Percentiles rank a stretch among this genome's conserved stretches.
Evolutionary conservation across 768 basidiomycete species (phyloP).

Genomic region (Panaeolus papilionaceus): DNA sequence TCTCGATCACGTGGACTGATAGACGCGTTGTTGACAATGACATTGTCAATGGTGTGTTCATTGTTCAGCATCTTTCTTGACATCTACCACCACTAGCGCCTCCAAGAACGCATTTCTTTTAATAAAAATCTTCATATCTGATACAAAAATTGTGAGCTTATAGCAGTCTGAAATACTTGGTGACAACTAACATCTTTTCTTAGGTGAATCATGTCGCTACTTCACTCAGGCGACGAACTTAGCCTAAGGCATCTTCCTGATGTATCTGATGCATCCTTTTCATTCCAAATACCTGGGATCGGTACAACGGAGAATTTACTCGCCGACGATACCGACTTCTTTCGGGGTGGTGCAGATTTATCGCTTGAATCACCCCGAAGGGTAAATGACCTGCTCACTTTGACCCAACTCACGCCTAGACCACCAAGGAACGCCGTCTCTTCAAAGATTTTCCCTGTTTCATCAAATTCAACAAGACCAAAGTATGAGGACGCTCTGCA

Average conservation of each 20-base stretch:
- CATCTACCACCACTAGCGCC: not conserved
- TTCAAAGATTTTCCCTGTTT: conserved; percentile 9
- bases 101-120: not conserved
- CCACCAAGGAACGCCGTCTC: conserved; percentile 25
- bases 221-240: conserved; percentile 37
- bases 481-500: conserved; percentile 6
- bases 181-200: not conserved
- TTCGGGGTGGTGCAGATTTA: conserved; percentile 48
- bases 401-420: conserved; percentile 49
- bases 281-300: conserved; percentile 53
- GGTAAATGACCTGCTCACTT: conserved; percentile 39
- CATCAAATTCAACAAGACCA: conserved; percentile 24
- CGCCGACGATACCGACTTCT: conserved; percentile 52
- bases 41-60: conserved; percentile 1
- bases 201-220: conserved; percentile 10
- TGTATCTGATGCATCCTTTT: conserved; percentile 47
- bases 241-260: conserved; percentile 59
- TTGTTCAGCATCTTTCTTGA: not conserved
- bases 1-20: conserved; percentile 6
- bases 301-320: conserved; percentile 51
- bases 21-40: conserved; percentile 5
- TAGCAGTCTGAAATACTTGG: not conserved
- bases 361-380: conserved; percentile 34
- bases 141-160: not conserved
- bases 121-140: not conserved